Base-by-base conservation (phyloP, 148 eudicot genomes). In the Diospyros lotus region DNA sequence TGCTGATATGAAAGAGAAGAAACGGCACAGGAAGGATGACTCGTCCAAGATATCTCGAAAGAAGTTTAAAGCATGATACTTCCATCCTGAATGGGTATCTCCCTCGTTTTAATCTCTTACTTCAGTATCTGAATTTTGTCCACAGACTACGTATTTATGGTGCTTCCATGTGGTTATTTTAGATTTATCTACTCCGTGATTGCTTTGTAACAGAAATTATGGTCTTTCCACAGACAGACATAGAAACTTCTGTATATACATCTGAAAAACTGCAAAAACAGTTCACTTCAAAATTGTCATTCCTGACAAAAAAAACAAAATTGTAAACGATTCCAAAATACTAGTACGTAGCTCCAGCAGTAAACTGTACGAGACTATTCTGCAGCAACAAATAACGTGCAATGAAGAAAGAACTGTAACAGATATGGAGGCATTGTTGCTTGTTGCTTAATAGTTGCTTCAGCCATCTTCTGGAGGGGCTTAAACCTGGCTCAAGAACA, bases 401-500 rank as follows among this genome's bases (percentile, higher is more conserved):
- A 64, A 63, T 54, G 14, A 64, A 75, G 39, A 13, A 75, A 4
- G 38, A 74, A 64, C 28, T 43, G 46, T 68, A n/a, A 42, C 69
- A 9, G 73, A 67, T 15, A 39, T 28, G 60, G 18, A 63, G 59
- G 63, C 75, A 50, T n/a, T 56, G 72, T 28, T 46, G 59, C 51
- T 55, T 58, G 53, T 41, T 56, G 15, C 18, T 38, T 53, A 50
- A 50, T 55, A 17, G 45, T 72, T 76, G 40, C 59, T 60, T 59
- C 43, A 9, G 68, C 62, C 70, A 62, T 69, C 55, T 71, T 74
- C 75, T 74, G 80, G 82, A 66, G 74, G 28, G 28, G 77, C 62
- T 71, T 80, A 69, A 45, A 77, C 81, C 83, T 77, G 75, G 81
- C 71, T 75, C 38, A 72, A 75, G 74, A 84, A 62, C 72, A 68